These are phyloP conservation scores for Spinellus fusiger DNA, from an alignment of 192 early-diverging fungal species.

Conservation along the genomic window DNA sequence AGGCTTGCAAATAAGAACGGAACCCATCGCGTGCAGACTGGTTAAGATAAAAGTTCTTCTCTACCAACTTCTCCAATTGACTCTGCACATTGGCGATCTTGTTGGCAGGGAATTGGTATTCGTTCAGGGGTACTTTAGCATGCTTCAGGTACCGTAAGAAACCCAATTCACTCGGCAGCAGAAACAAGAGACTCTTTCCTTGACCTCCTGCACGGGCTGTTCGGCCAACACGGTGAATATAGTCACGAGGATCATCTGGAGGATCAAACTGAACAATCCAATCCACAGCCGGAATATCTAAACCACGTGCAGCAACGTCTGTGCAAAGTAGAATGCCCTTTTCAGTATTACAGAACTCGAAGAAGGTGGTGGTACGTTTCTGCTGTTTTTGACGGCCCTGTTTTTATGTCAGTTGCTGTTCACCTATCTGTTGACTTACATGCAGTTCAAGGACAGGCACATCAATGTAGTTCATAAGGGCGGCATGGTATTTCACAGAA, in stretches of 20 bases:
- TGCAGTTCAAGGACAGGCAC: constrained; percentile 98
- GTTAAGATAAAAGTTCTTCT: constrained; percentile 98
- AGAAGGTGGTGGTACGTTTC: constrained; percentile 98
- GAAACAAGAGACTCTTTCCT: constrained; percentile 92
- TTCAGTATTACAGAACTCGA: constrained; percentile 96
- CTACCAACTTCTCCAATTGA: constrained; percentile 90
- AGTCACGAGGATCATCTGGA: constrained; percentile 98
- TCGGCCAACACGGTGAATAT: constrained; percentile 93
- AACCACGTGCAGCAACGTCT: constrained; percentile 94
- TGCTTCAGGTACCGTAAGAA: constrained; percentile 97
- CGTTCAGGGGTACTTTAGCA: constrained; percentile 97
- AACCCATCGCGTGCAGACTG: constrained; percentile 94
- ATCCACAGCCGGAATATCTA: constrained; percentile 97
- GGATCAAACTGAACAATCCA: constrained; percentile 99
- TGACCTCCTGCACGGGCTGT: constrained; percentile 89
- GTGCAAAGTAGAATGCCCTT: constrained; percentile 93
- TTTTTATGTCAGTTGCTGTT: no score
- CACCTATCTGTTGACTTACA: constrained; percentile 45
- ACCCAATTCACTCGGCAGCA: constrained; percentile 88
- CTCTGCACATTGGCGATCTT: constrained; percentile 97
- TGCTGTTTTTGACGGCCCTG: constrained; percentile 94
- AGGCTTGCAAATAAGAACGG: constrained; percentile 92
- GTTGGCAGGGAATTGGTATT: constrained; percentile 93
- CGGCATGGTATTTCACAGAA: constrained; percentile 96
- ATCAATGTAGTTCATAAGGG: constrained; percentile 98